These are phyloP conservation scores for Agastache rugosa DNA, from an alignment of 257 asterid species.

Conservation along the genomic window DNA sequence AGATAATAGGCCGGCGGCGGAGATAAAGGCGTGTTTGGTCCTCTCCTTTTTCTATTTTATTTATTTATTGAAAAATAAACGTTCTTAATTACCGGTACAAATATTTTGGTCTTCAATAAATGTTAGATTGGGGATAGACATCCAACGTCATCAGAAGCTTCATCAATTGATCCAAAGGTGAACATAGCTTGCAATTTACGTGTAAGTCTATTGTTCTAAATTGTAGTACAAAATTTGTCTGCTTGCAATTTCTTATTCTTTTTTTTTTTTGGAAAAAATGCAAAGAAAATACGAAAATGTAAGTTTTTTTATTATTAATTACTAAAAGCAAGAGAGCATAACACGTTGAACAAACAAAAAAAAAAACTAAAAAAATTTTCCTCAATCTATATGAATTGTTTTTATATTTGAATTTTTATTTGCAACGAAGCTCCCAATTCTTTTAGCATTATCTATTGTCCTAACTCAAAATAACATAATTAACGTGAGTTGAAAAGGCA, in stretches of 20 bases:
- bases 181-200: neutral
- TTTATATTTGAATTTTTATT: too few species aligned
- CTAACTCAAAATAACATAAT: neutral
- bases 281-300: neutral
- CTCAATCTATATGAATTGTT: neutral
- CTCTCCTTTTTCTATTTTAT: constrained; percentile 23
- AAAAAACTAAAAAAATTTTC: too few species aligned
- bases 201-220: neutral
- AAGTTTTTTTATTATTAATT: too few species aligned
- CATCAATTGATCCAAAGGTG: constrained; percentile 24
- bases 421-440: neutral
- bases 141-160: constrained; percentile 21
- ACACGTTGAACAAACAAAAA: too few species aligned
- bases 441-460: neutral
- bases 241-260: neutral
- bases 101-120: neutral
- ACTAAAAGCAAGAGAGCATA: too few species aligned
- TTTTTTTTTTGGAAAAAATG: neutral
- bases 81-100: neutral
- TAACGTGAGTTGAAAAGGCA: too few species aligned
- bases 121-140: constrained; percentile 23
- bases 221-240: neutral
- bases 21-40: constrained; percentile 46
- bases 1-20: constrained; percentile 38
- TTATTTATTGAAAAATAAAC: neutral